A percentile compares a stretch with the other conserved stretches of the same genome.
Conservation (phyloP, 2,329 filamentous ascomycete species). For the Colletotrichum sp. region DNA sequence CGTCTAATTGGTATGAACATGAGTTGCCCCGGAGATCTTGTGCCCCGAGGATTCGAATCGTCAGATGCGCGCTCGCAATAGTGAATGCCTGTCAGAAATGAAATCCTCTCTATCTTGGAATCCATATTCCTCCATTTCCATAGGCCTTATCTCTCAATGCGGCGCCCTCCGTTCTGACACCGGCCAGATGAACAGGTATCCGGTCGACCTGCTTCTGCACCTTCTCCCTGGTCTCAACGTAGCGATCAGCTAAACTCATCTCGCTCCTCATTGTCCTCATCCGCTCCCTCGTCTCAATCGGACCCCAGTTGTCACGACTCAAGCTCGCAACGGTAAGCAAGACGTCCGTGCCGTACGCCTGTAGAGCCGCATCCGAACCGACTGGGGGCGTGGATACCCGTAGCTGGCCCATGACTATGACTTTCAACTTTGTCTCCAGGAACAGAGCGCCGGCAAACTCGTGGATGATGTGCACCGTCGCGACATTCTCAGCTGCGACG, state of each 20-base stretch:
- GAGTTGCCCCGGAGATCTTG: background rate
- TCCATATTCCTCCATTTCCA: constrained; percentile 51
- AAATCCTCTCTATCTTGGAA: constrained; percentile 23
- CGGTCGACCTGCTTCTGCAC: constrained; percentile 62
- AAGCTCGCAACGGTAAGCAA: constrained; percentile 51
- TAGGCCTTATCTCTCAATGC: constrained; percentile 53
- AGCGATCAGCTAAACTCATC: constrained; percentile 47
- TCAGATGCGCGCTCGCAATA: background rate
- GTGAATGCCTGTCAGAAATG: background rate
- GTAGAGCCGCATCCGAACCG: constrained; percentile 27
- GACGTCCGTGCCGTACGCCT: constrained; percentile 43
- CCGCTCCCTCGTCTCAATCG: constrained; percentile 40
- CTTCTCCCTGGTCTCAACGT: constrained; percentile 51
- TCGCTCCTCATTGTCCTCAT: constrained; percentile 44
- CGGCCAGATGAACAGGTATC: constrained; percentile 63
- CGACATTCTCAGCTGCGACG: constrained; percentile 54
- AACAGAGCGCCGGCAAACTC: constrained; percentile 51
- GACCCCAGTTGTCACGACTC: constrained; percentile 49
- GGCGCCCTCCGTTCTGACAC: constrained; percentile 57
- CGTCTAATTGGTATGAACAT: background rate
- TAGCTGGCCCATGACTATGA: constrained; percentile 67
- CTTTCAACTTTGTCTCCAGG: constrained; percentile 48
- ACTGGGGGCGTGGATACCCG: constrained; percentile 33
- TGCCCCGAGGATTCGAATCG: background rate
- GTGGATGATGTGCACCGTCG: constrained; percentile 58